These are phyloP conservation scores for Trametes pubescens DNA, from an alignment of 1,284 basidiomycete genomes.

Conservation along the genomic window DNA sequence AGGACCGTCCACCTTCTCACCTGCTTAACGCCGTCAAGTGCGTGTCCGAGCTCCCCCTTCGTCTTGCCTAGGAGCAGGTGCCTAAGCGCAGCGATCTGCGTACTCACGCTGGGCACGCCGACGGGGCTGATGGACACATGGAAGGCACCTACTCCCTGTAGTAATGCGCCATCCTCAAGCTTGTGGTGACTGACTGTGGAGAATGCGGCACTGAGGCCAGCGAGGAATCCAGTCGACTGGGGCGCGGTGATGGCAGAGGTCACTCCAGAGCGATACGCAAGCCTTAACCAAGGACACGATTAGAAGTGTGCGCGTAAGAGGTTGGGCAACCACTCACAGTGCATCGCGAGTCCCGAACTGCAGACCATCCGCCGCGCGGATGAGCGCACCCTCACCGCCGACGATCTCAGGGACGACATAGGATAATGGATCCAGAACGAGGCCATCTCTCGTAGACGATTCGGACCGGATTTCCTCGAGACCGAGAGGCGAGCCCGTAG, in stretches of 20 bases:
- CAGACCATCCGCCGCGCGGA: constrained; percentile 60
- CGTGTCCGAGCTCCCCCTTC: constrained; percentile 51
- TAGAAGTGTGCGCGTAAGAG: neutral
- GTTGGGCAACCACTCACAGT: constrained; percentile 44
- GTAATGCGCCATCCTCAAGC: constrained; percentile 70
- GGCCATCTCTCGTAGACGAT: constrained; percentile 71
- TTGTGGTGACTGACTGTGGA: constrained; percentile 68
- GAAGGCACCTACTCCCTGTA: constrained; percentile 73
- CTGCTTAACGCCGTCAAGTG: constrained; percentile 62
- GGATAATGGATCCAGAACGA: constrained; percentile 44
- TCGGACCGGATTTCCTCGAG: constrained; percentile 70
- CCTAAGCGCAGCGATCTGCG: constrained; percentile 78
- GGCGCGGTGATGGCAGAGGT: constrained; percentile 68
- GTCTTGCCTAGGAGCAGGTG: constrained; percentile 56
- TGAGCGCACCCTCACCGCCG: constrained; percentile 46
- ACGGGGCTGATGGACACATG: constrained; percentile 67
- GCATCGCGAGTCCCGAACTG: constrained; percentile 59
- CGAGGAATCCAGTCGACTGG: constrained; percentile 62
- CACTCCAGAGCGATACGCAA: constrained; percentile 68
- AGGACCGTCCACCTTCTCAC: constrained; percentile 41
- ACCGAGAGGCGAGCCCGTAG: constrained; percentile 66
- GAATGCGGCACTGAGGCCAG: constrained; percentile 75
- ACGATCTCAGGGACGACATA: constrained; percentile 42
- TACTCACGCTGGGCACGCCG: constrained; percentile 63
- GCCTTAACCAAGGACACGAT: constrained; percentile 43